Evolutionary conservation across 2,329 filamentous ascomycete species (phyloP), one percentile per base, ranked within the genome.

Genomic region (Cladosporium velox): DNA sequence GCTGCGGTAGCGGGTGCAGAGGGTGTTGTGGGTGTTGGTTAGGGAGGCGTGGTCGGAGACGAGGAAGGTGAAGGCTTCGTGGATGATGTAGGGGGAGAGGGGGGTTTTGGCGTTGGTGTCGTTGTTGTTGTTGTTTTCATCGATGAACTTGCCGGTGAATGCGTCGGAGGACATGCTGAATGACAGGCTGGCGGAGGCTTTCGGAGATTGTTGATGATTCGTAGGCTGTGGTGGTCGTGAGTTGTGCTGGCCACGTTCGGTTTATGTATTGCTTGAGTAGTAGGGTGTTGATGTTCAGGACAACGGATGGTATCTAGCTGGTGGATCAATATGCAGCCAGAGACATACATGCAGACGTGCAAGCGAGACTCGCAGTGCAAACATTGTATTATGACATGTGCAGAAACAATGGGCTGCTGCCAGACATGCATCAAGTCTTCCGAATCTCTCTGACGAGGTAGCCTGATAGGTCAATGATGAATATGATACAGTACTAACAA

Each of bases 11-110:
- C 35, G 12, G 10, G 4, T 4, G 30, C 32, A 24, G 30, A 65
- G 67, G 11, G 57, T 54, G 10, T 58, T 28, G 21, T 66, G 64
- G 8, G 67, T 59, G 18, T 24, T 7, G n/a, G 49, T 44, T 5
- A 59, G 28, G 41, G 55, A 38, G 14, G 54, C 14, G 55, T 52
- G 28, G 1, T 52, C 35, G 21, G 30, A 8, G 18, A 51, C 4
- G 62, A 35, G n/a, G 62, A 18, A 1, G 8, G 34, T 24, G 52
- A 49, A 49, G 62, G 52, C 34, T 18, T 38, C 18, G n/a, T 54
- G 47, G 47, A 64, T 38, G 49, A 26, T n/a, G 18, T 52, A n/a
- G 30, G 28, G 28, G 44, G 44, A 26, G 38, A 10, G 18, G 34
- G 18, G 30, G 11, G 44, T 8, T 1, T 15, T 26, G 59, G 24